These are phyloP conservation scores for Globisporangium rhizosaccharum DNA, from an alignment of 352 stramenopile genomes.

Conservation along the genomic window DNA sequence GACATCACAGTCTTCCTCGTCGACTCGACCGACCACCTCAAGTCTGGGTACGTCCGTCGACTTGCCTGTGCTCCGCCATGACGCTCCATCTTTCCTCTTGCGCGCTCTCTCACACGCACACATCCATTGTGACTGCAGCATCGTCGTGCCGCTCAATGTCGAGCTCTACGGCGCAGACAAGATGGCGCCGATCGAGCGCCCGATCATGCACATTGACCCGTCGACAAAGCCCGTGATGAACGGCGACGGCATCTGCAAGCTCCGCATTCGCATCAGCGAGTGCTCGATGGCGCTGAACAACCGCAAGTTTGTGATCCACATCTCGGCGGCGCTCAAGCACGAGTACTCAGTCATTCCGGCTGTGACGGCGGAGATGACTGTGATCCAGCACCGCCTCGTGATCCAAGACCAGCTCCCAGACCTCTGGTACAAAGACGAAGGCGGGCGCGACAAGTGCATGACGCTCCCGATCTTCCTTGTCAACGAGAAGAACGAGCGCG, in stretches of 20 bases:
- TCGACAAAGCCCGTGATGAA: constrained; percentile 79
- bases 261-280: constrained; percentile 74
- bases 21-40: constrained; percentile 73
- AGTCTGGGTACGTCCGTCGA: constrained; percentile 41
- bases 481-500: constrained; percentile 74
- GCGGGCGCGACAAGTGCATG: constrained; percentile 84
- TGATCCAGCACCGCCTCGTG: constrained; percentile 78
- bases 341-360: constrained; percentile 62
- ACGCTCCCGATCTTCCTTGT: constrained; percentile 70
- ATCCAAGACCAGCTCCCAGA: constrained; percentile 81
- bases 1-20: constrained; percentile 86
- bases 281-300: constrained; percentile 84
- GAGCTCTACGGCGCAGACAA: constrained; percentile 83
- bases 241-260: constrained; percentile 76
- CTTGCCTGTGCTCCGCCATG: no score
- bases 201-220: constrained; percentile 75
- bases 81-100: no score
- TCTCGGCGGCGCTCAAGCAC: constrained; percentile 54
- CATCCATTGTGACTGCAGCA: constrained; percentile 17
- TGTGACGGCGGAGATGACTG: constrained; percentile 75
- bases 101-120: not conserved
- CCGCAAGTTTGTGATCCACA: constrained; percentile 82
- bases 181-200: constrained; percentile 73
- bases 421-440: constrained; percentile 87
- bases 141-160: constrained; percentile 73